These are phyloP conservation scores for Fusarium staphyleae DNA, from an alignment of 2,329 filamentous ascomycete species.

Conservation along the genomic window DNA sequence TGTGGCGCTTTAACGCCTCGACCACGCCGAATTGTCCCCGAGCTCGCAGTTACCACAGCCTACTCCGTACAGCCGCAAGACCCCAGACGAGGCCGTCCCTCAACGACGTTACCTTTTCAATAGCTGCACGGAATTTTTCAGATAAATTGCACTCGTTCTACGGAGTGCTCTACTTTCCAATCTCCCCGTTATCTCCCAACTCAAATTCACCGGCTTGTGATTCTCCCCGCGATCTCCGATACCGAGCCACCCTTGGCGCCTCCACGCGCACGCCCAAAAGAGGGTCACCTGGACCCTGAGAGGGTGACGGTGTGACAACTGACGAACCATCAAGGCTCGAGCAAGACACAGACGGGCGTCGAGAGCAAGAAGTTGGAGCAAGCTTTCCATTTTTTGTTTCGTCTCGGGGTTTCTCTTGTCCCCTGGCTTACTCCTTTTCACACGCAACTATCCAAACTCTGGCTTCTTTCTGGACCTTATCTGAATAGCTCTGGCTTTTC, in stretches of 20 bases:
- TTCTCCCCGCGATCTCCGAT: slow-evolving; percentile 29
- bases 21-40: slow-evolving; percentile 26
- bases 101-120: neutral
- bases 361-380: slow-evolving; percentile 15
- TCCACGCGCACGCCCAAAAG: slow-evolving; percentile 20
- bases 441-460: too few species aligned
- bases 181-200: neutral
- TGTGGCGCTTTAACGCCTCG: slow-evolving; percentile 5
- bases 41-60: slow-evolving; percentile 15
- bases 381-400: slow-evolving; percentile 7
- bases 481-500: neutral
- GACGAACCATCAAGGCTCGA: slow-evolving; percentile 26
- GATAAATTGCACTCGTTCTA: neutral
- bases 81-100: neutral
- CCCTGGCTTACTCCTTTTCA: too few species aligned
- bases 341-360: slow-evolving; percentile 26
- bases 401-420: neutral
- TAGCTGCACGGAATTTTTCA: neutral
- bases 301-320: slow-evolving; percentile 34
- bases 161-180: neutral
- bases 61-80: slow-evolving; percentile 11
- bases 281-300: slow-evolving; percentile 36
- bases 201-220: neutral
- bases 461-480: too few species aligned
- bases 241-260: slow-evolving; percentile 32